Conservation (phyloP, 106 monocot genomes). For the Phalaenopsis aphrodite region DNA sequence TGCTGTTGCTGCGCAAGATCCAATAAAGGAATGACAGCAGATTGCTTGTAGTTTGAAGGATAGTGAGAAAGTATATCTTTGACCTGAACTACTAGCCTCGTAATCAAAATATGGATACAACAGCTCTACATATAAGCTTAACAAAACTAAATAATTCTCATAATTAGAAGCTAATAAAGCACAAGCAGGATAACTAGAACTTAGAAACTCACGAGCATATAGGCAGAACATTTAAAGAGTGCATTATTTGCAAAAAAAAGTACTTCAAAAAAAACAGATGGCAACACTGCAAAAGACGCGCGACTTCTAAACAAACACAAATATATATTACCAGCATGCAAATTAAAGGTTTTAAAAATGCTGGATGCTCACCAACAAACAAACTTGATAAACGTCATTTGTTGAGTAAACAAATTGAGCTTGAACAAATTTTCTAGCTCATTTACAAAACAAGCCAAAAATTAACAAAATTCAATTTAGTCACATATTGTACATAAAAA, state of each 20-base stretch:
- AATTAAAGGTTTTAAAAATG: too few relatives aligned
- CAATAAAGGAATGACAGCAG: slow-evolving; percentile 84
- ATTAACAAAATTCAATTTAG: too few relatives aligned
- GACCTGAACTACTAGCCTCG: slow-evolving; percentile 34
- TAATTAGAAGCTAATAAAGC: not conserved
- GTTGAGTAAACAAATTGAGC: too few relatives aligned
- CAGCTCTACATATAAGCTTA: not conserved
- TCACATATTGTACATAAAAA: too few relatives aligned
- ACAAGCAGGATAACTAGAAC: not conserved
- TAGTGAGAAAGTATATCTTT: slow-evolving; percentile 94
- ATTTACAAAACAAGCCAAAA: too few relatives aligned
- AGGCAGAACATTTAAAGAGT: not conserved
- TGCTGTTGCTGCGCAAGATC: slow-evolving; percentile 98
- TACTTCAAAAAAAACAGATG: not conserved
- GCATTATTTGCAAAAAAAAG: not conserved
- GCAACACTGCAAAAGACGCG: not conserved
- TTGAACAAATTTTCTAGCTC: too few relatives aligned
- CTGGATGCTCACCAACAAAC: too few relatives aligned
- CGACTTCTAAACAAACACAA: not conserved
- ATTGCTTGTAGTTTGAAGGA: slow-evolving; percentile 98
- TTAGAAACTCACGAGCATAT: not conserved
- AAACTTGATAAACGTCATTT: too few relatives aligned
- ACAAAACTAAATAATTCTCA: not conserved
- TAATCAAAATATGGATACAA: not conserved
- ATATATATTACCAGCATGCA: too few relatives aligned